Percentiles rank a stretch among this genome's conserved stretches.
Evolutionary conservation across 1,139 yeast species (phyloP).

Genomic region (Diutina mesorugosa): DNA sequence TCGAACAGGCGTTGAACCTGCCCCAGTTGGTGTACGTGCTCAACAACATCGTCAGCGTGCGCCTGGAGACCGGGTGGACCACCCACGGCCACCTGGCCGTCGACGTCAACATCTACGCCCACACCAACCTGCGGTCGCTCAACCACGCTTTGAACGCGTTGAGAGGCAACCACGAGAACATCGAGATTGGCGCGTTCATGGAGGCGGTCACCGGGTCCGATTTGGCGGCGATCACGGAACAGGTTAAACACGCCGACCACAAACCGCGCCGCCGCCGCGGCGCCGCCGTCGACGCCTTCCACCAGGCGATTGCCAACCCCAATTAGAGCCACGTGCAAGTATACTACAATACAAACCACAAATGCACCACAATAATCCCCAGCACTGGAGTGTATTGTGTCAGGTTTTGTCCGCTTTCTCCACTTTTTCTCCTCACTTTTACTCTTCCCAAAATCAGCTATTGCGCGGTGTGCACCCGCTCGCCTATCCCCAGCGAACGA

Average conservation of each 20-base stretch:
- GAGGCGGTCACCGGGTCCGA: slow-evolving; percentile 42
- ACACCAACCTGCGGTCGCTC: slow-evolving; percentile 39
- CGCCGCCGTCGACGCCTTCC: background rate
- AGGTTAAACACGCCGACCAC: slow-evolving; percentile 32
- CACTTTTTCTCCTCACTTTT: no score
- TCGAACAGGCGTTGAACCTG: slow-evolving; percentile 11
- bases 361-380: no score
- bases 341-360: no score
- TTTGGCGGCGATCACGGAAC: slow-evolving; percentile 36
- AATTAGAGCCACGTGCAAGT: background rate
- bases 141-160: slow-evolving; percentile 28
- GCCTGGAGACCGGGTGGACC: slow-evolving; percentile 79
- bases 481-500: no score
- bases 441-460: no score
- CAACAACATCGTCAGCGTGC: slow-evolving; percentile 47
- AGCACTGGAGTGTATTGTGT: no score
- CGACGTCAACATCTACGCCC: slow-evolving; percentile 74
- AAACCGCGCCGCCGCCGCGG: background rate
- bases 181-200: slow-evolving; percentile 66
- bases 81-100: slow-evolving; percentile 88
- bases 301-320: background rate
- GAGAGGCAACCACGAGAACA: slow-evolving; percentile 75
- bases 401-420: no score
- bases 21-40: slow-evolving; percentile 26
- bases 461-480: no score